Evolutionary conservation across 495 filamentous ascomycete genomes (phyloP).

Genomic region (Talaromyces nanjingensis): DNA sequence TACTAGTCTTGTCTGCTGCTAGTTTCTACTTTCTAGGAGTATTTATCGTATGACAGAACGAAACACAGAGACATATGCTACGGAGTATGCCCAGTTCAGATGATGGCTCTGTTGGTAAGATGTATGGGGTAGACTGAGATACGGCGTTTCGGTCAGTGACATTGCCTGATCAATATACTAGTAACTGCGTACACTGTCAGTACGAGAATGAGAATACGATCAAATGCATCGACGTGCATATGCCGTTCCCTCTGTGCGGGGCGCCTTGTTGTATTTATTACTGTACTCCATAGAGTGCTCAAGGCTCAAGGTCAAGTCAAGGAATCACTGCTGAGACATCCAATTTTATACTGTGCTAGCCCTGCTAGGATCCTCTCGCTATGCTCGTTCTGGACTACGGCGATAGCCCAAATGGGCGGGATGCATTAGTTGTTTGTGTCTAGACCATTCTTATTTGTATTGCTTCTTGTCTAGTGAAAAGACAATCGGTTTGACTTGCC

Average conservation of each 20-base stretch:
- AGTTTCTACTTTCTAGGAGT: neutral
- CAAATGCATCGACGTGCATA: slow-evolving; percentile 2
- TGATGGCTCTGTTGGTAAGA: no score
- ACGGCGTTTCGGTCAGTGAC: no score
- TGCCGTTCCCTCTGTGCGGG: neutral
- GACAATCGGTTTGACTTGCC: neutral
- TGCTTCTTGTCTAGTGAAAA: neutral
- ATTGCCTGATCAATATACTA: neutral
- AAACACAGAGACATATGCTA: neutral
- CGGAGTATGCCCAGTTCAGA: no score
- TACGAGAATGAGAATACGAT: neutral
- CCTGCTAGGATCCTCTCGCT: neutral
- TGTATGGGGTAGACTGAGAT: no score
- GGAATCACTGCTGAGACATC: neutral
- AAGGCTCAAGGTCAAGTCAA: no score
- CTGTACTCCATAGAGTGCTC: no score
- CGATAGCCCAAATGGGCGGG: neutral
- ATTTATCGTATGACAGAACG: neutral
- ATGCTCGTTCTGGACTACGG: neutral
- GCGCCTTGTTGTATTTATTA: neutral
- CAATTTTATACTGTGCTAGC: neutral
- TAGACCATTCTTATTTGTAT: slow-evolving; percentile 4
- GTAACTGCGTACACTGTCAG: no score
- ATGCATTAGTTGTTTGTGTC: neutral
- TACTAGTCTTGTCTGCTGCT: neutral